Percentiles rank a stretch among this genome's conserved stretches.
Evolutionary conservation across 768 basidiomycete genomes (phyloP).

Genomic region (Suillus ampliporus): DNA sequence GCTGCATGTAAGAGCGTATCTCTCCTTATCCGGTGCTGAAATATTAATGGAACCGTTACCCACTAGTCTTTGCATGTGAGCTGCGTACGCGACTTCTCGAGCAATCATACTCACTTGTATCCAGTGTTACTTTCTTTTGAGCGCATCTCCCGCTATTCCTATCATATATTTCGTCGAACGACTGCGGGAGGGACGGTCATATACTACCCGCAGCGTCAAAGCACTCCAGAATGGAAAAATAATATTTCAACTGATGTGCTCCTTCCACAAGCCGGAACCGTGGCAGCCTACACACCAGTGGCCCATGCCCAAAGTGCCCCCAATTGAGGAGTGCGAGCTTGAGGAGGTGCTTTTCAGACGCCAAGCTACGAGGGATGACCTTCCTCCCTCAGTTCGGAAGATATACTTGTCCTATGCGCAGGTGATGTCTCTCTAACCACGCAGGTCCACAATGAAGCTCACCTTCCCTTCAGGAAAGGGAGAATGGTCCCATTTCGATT

Average conservation of each 20-base stretch:
- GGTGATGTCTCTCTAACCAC: conserved; percentile 20
- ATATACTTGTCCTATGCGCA: conserved; percentile 33
- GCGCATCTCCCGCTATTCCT: conserved; percentile 73
- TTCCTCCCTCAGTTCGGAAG: conserved; percentile 41
- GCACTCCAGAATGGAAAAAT: conserved; percentile 58
- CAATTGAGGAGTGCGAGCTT: conserved; percentile 66
- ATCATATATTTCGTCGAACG: conserved; percentile 82
- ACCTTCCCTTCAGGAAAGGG: conserved; percentile 56
- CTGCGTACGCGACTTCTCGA: conserved; percentile 9
- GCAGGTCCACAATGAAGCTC: neutral
- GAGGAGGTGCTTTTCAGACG: conserved; percentile 52
- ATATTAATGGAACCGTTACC: neutral
- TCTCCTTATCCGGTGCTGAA: neutral
- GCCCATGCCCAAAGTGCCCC: conserved; percentile 64
- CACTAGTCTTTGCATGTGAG: conserved; percentile 73
- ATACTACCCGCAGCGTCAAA: conserved; percentile 67
- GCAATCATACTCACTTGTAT: conserved; percentile 12
- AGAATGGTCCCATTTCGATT: conserved; percentile 70
- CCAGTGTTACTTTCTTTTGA: conserved; percentile 83
- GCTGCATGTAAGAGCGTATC: conserved; percentile 67
- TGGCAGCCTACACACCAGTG: conserved; percentile 74
- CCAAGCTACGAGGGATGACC: conserved; percentile 32
- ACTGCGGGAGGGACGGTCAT: conserved; percentile 75
- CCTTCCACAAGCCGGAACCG: conserved; percentile 81
- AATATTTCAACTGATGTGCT: conserved; percentile 75